Evolutionary conservation across 2,329 filamentous ascomycete species (phyloP).

Genomic region (Lachnellula suecica): DNA sequence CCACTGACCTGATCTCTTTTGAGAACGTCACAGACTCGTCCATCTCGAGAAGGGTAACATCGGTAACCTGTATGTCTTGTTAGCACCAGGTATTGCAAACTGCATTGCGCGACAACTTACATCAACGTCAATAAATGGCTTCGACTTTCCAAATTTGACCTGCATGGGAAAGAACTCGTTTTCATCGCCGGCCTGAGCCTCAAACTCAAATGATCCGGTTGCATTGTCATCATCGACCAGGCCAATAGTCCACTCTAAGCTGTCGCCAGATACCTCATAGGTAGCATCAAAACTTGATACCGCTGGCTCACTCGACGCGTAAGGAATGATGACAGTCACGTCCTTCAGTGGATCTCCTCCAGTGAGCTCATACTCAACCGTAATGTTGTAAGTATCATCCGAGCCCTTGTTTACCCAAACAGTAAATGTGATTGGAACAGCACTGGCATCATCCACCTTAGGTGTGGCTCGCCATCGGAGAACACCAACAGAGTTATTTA

Average conservation of each 20-base stretch:
- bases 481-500: conserved; percentile 91
- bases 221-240: conserved; percentile 79
- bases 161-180: conserved; percentile 98
- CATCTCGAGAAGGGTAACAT: conserved; percentile 71
- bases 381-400: conserved; percentile 81
- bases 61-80: conserved; percentile 53
- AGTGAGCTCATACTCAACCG: conserved; percentile 92
- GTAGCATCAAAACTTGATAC: conserved; percentile 92
- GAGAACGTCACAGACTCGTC: conserved; percentile 79
- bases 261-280: conserved; percentile 91
- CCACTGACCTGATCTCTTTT: conserved; percentile 75
- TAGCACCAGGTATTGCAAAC: conserved; percentile 22
- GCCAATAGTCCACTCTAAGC: conserved; percentile 91
- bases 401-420: conserved; percentile 94
- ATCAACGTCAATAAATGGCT: conserved; percentile 88
- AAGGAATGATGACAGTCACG: conserved; percentile 86
- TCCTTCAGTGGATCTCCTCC: conserved; percentile 77
- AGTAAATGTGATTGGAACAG: conserved; percentile 91
- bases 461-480: conserved; percentile 88
- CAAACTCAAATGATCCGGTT: conserved; percentile 91
- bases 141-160: conserved; percentile 81
- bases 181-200: conserved; percentile 83
- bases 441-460: conserved; percentile 74
- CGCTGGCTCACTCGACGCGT: conserved; percentile 77
- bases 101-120: conserved; percentile 55